Conservation (phyloP, 164 flowering plant species). For the Liriodendron chinense region DNA sequence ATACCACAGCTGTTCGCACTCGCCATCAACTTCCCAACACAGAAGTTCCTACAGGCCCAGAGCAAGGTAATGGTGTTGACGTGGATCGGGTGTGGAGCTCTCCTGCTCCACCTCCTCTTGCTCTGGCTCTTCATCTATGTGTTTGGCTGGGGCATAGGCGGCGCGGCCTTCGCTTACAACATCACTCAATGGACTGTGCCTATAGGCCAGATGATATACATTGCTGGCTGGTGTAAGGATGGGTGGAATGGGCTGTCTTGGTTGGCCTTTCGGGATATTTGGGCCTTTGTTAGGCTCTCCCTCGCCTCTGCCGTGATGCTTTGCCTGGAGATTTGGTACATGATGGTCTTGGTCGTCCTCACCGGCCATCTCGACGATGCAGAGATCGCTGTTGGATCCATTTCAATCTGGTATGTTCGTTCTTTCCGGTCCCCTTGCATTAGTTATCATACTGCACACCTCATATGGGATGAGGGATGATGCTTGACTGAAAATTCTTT, state of each 20-base stretch:
- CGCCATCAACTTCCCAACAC: slow-evolving; percentile 74
- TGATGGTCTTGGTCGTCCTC: slow-evolving; percentile 64
- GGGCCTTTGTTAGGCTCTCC: slow-evolving; percentile 74
- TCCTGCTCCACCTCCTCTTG: slow-evolving; percentile 39
- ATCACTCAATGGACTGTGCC: slow-evolving; percentile 63
- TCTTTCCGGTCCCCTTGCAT: neutral
- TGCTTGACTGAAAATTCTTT: no score
- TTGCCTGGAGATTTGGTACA: slow-evolving; percentile 81
- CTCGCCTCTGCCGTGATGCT: slow-evolving; percentile 93
- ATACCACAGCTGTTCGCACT: slow-evolving; percentile 85
- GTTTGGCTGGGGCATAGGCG: slow-evolving; percentile 57
- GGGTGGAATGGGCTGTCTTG: slow-evolving; percentile 79
- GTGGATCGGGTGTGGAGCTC: slow-evolving; percentile 46
- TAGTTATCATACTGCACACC: no score
- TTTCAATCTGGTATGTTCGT: slow-evolving; percentile 71
- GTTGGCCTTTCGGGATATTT: slow-evolving; percentile 75
- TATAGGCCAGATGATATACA: slow-evolving; percentile 55
- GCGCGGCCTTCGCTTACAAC: slow-evolving; percentile 70
- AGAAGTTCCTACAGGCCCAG: slow-evolving; percentile 87
- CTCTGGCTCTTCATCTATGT: slow-evolving; percentile 51
- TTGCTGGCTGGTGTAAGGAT: slow-evolving; percentile 71
- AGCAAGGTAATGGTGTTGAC: slow-evolving; percentile 66
- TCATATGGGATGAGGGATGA: no score
- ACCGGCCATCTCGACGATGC: slow-evolving; percentile 71
- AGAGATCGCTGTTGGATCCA: slow-evolving; percentile 65